A percentile compares a stretch with the other conserved stretches of the same genome.
Evolutionary conservation across 2,329 filamentous ascomycete species (phyloP).

Genomic region (Microcyclosporella mali): DNA sequence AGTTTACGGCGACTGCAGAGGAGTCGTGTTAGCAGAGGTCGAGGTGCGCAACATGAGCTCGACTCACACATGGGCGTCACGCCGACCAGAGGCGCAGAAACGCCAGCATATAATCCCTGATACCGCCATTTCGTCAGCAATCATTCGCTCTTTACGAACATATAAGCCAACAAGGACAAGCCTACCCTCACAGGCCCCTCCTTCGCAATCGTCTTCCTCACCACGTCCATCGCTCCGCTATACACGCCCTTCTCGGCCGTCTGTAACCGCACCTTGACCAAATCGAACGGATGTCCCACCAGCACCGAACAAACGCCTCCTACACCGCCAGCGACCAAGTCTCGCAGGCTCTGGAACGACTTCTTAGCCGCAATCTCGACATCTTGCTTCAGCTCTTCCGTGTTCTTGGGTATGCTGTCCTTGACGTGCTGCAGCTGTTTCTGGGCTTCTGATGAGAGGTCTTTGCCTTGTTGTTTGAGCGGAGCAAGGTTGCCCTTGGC

Average conservation of each 20-base stretch:
- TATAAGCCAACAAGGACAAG: not conserved
- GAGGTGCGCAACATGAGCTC: not conserved
- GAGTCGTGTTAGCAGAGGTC: slow-evolving; percentile 6
- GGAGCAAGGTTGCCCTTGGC: slow-evolving; percentile 16
- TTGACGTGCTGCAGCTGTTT: slow-evolving; percentile 17
- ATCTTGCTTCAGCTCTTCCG: slow-evolving; percentile 48
- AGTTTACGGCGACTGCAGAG: slow-evolving; percentile 55
- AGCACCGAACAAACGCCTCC: slow-evolving; percentile 91
- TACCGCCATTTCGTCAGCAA: not conserved
- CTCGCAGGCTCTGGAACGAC: slow-evolving; percentile 63
- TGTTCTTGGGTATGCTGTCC: slow-evolving; percentile 23
- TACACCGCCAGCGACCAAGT: slow-evolving; percentile 82
- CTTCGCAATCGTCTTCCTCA: slow-evolving; percentile 76
- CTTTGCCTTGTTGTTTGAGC: slow-evolving; percentile 13
- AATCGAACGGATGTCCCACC: slow-evolving; percentile 90
- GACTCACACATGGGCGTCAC: slow-evolving; percentile 97
- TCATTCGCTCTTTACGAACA: not conserved
- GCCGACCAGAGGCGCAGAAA: slow-evolving; percentile 86
- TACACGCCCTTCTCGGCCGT: slow-evolving; percentile 94
- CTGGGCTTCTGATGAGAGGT: slow-evolving; percentile 14
- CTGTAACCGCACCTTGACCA: slow-evolving; percentile 96
- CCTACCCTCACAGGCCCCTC: slow-evolving; percentile 64
- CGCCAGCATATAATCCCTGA: slow-evolving; percentile 88
- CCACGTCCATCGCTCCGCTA: slow-evolving; percentile 82
- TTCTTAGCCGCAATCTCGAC: slow-evolving; percentile 47